These are phyloP conservation scores for Phaffia tasmanica DNA, from an alignment of 768 basidiomycete species.

Conservation along the genomic window DNA sequence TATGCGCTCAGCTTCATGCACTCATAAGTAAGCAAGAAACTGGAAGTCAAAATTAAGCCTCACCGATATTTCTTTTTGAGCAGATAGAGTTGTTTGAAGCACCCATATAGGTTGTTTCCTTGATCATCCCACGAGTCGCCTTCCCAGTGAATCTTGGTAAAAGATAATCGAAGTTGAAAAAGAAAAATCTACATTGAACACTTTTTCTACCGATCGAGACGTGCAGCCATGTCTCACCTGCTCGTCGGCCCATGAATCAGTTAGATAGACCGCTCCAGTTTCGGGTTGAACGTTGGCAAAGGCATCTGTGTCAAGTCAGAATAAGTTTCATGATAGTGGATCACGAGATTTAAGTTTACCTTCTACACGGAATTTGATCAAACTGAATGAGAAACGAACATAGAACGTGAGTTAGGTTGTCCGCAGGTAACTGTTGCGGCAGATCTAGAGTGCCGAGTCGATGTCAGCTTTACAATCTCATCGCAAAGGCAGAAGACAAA, in stretches of 20 bases:
- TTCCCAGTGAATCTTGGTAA: conserved; percentile 70
- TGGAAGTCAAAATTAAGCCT: conserved; percentile 48
- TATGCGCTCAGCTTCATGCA: too few relatives aligned
- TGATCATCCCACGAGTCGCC: conserved; percentile 89
- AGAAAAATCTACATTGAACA: too few relatives aligned
- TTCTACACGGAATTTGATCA: not conserved
- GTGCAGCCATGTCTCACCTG: conserved; percentile 38
- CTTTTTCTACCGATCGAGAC: too few relatives aligned
- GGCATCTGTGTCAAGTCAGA: conserved; percentile 40
- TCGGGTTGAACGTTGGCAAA: conserved; percentile 80
- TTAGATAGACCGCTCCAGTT: conserved; percentile 73
- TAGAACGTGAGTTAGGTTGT: conserved; percentile 57
- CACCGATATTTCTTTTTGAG: conserved; percentile 73
- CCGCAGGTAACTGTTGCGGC: conserved; percentile 66
- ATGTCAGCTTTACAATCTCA: too few relatives aligned
- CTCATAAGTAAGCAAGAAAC: not conserved
- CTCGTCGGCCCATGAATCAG: conserved; percentile 88
- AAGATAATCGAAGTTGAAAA: not conserved
- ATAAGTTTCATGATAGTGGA: conserved; percentile 46
- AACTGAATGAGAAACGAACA: conserved; percentile 13
- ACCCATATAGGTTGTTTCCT: conserved; percentile 69
- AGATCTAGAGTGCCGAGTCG: conserved; percentile 40
- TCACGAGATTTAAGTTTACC: conserved; percentile 53
- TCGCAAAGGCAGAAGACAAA: not conserved
- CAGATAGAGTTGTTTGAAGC: conserved; percentile 77